Percentiles rank a stretch among this genome's conserved stretches.
Conservation (phyloP, 768 basidiomycete genomes). For the Lactarius vividus region DNA sequence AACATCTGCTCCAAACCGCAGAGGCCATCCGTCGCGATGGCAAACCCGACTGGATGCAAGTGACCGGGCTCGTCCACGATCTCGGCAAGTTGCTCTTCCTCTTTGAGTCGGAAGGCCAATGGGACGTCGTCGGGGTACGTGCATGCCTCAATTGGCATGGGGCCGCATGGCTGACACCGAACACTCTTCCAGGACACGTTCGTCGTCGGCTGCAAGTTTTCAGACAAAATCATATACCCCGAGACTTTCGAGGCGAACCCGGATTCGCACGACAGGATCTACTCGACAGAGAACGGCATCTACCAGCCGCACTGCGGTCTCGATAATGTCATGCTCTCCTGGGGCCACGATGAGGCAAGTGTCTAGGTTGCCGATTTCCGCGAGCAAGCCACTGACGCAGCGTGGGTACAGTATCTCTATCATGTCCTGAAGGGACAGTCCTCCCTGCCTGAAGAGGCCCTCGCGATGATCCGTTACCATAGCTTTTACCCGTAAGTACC, state of each 20-base stretch:
- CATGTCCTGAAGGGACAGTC: constrained; percentile 81
- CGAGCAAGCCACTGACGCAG: constrained; percentile 2
- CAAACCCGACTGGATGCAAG: constrained; percentile 92
- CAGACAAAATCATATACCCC: constrained; percentile 79
- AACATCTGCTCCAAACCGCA: constrained; percentile 89
- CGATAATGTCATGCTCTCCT: constrained; percentile 84
- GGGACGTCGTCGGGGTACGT: constrained; percentile 89
- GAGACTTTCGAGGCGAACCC: constrained; percentile 76
- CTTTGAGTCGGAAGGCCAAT: constrained; percentile 85
- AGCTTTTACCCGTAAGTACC: constrained; percentile 79
- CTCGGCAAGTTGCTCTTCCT: constrained; percentile 84
- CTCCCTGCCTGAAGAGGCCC: constrained; percentile 71
- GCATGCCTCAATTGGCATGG: background rate
- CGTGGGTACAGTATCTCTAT: constrained; percentile 65
- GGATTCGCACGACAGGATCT: constrained; percentile 60
- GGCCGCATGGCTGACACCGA: constrained; percentile 6
- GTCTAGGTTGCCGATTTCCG: constrained; percentile 18
- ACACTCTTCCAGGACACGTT: constrained; percentile 53
- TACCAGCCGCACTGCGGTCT: constrained; percentile 78
- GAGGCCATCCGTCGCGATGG: constrained; percentile 84
- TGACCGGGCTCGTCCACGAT: constrained; percentile 84
- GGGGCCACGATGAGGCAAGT: constrained; percentile 87
- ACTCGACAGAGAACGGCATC: constrained; percentile 70
- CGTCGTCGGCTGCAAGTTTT: constrained; percentile 83
- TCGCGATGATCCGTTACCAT: constrained; percentile 93